Percentiles rank a stretch among this genome's conserved stretches.
Evolutionary conservation across 306 rosid genomes (phyloP).

Genomic region (Sicyos edulis): DNA sequence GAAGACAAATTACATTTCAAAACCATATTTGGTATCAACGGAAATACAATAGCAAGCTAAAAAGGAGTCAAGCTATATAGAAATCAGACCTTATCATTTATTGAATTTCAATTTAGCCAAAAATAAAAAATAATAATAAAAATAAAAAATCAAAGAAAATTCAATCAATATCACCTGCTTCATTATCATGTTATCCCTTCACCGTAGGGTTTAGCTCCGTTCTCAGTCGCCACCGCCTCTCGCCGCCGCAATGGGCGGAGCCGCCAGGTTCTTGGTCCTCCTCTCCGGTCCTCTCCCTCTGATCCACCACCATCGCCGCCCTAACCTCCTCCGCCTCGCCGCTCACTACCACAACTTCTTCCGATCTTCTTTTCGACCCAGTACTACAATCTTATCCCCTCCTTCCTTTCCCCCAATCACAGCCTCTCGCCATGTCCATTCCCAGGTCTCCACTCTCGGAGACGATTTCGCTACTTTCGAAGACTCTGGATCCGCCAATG

Average conservation of each 20-base stretch:
- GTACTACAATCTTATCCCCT: constrained; percentile 20
- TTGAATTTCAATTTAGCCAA: too few relatives aligned
- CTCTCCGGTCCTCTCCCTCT: constrained; percentile 40
- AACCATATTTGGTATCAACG: too few relatives aligned
- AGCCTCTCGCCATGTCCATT: constrained; percentile 40
- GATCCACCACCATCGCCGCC: constrained; percentile 33
- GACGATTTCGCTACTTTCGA: constrained; percentile 16
- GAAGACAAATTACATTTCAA: too few relatives aligned
- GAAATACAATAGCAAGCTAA: too few relatives aligned
- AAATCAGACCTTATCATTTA: too few relatives aligned
- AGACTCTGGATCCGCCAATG: constrained; percentile 13
- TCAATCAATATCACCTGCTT: too few relatives aligned
- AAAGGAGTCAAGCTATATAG: too few relatives aligned
- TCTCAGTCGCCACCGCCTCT: not conserved
- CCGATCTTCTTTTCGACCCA: constrained; percentile 19
- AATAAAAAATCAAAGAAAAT: too few relatives aligned
- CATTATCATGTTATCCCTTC: not conserved
- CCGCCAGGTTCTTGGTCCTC: constrained; percentile 53
- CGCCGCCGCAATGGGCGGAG: constrained; percentile 45
- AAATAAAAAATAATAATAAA: too few relatives aligned
- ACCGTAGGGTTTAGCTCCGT: constrained; percentile 7
- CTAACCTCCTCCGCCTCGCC: constrained; percentile 27
- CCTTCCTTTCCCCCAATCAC: constrained; percentile 27
- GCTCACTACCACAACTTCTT: constrained; percentile 30
- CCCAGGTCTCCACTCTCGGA: constrained; percentile 27